Evolutionary conservation across 2,329 filamentous ascomycete genomes (phyloP), one percentile per base, ranked within the genome.

Genomic region (Penicillium hesseltinei): DNA sequence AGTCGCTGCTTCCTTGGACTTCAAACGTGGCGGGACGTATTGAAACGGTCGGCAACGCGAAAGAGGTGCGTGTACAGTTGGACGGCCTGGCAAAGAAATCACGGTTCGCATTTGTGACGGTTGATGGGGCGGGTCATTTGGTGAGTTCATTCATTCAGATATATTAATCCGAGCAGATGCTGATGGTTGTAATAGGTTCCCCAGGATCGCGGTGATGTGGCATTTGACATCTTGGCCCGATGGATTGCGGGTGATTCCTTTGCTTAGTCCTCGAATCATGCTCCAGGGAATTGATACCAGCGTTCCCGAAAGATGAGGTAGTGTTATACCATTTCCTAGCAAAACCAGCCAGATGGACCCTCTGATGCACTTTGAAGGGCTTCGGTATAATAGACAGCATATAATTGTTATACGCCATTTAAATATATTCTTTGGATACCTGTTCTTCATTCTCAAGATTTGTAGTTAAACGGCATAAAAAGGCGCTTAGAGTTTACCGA

Each of bases 1-100:
- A 61, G 49, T 13, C 33, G 1, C 38, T 68, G n/a, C 43, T 44
- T 2, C 59, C 65, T 2, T 69, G 66, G 67, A 56, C 5, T 0
- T 57, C 61, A 13, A 38, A 56, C 11, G 19, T 63, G 13, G 42
- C 25, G 23, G 62, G 62, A 1, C 27, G 38, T 29, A 54, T 54
- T 6, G 42, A 60, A 17, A 50, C 44, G 2, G 61, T 61, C 2
- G 61, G 61, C 5, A 59, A 25, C 19, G 49, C 53, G 31, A 62
- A 62, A 19, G 61, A 61, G 21, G 59, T 62, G 9, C 23, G 35
- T 13, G 40, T 62, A n/a, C 23, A 52, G 2, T 36, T 55, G 1
- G 40, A 47, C 5, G 49, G 44, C 21, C 8, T 36, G 19, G 29
- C 35, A 3, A n/a, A 60, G 5, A 31, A 51, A 23, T 53, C 60